A percentile compares a stretch with the other conserved stretches of the same genome.
phyloP scores from a whole-genome alignment of 371 early-diverging fungal species.

The Catenaria anguillulae region DNA sequence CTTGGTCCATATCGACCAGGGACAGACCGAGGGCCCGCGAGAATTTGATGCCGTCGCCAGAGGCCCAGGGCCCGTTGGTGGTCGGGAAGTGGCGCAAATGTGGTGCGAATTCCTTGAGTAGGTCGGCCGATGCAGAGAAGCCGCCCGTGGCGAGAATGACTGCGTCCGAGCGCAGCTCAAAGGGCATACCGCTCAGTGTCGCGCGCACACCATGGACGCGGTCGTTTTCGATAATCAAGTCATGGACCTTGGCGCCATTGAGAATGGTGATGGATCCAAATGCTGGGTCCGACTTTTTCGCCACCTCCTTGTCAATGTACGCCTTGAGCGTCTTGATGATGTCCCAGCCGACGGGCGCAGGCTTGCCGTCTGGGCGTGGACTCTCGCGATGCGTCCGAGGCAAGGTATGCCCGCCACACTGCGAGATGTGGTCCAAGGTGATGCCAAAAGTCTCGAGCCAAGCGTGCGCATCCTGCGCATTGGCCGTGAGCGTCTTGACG shows the following conservation, averaged over 20 bases:
- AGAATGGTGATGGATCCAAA: slow-evolving; percentile 17
- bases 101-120: slow-evolving; percentile 41
- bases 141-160: slow-evolving; percentile 92
- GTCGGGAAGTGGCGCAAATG: slow-evolving; percentile 53
- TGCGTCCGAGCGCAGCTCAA: slow-evolving; percentile 41
- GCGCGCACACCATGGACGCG: slow-evolving; percentile 60
- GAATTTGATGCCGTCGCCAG: slow-evolving; percentile 92
- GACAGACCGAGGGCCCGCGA: slow-evolving; percentile 61
- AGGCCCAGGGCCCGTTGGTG: slow-evolving; percentile 89
- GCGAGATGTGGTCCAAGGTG: slow-evolving; percentile 72
- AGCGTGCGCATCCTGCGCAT: slow-evolving; percentile 74
- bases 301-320: slow-evolving; percentile 8
- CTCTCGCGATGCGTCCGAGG: slow-evolving; percentile 29
- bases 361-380: slow-evolving; percentile 32
- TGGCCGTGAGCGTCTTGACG: slow-evolving; percentile 68
- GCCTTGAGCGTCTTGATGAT: slow-evolving; percentile 32
- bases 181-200: slow-evolving; percentile 35
- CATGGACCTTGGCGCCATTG: slow-evolving; percentile 18
- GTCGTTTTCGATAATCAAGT: slow-evolving; percentile 33
- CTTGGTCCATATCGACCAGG: slow-evolving; percentile 85
- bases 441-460: slow-evolving; percentile 82
- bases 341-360: slow-evolving; percentile 53
- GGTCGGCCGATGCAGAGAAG: not conserved
- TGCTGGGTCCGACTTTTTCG: not conserved
- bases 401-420: slow-evolving; percentile 61